Percentiles rank a stretch among this genome's conserved stretches.
Conservation (phyloP, 2,329 filamentous ascomycete species). For the Fusarium goolgardi region DNA sequence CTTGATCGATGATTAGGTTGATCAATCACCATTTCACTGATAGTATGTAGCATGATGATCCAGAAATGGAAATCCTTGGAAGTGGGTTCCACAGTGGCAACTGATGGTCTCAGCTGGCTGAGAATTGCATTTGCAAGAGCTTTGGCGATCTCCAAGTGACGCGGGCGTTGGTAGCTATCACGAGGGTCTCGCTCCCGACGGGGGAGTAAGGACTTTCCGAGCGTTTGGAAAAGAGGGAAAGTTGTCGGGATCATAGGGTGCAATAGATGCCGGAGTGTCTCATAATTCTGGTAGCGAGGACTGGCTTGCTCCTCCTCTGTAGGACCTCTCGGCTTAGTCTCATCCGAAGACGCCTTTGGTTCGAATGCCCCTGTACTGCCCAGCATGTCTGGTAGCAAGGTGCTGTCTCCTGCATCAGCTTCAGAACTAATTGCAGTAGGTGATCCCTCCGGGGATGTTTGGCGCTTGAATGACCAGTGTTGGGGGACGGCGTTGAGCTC, state of each 20-base stretch:
- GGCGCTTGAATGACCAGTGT: slow-evolving; percentile 64
- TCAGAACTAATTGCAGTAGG: slow-evolving; percentile 36
- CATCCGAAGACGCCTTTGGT: slow-evolving; percentile 40
- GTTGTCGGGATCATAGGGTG: slow-evolving; percentile 82
- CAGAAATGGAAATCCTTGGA: slow-evolving; percentile 81
- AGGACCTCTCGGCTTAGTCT: slow-evolving; percentile 46
- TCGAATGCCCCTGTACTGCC: slow-evolving; percentile 46
- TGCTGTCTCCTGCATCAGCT: slow-evolving; percentile 46
- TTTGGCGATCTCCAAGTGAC: slow-evolving; percentile 67
- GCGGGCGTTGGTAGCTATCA: slow-evolving; percentile 68
- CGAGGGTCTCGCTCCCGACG: slow-evolving; percentile 69
- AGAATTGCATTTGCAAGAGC: slow-evolving; percentile 79
- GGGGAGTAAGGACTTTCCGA: slow-evolving; percentile 83
- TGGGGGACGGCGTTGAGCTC: slow-evolving; percentile 79
- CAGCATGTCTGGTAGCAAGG: slow-evolving; percentile 51
- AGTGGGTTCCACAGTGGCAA: slow-evolving; percentile 59
- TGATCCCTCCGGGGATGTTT: slow-evolving; percentile 45
- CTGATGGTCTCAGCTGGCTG: slow-evolving; percentile 68
- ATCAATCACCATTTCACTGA: slow-evolving; percentile 84
- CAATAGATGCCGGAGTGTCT: slow-evolving; percentile 79
- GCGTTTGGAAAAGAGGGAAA: slow-evolving; percentile 85
- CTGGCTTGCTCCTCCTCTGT: slow-evolving; percentile 58
- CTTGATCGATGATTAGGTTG: slow-evolving; percentile 58
- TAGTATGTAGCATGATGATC: slow-evolving; percentile 81
- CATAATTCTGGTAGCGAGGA: slow-evolving; percentile 76